Conservation (phyloP, 805 yeast species). For the Saccharomycopsis sp. region DNA sequence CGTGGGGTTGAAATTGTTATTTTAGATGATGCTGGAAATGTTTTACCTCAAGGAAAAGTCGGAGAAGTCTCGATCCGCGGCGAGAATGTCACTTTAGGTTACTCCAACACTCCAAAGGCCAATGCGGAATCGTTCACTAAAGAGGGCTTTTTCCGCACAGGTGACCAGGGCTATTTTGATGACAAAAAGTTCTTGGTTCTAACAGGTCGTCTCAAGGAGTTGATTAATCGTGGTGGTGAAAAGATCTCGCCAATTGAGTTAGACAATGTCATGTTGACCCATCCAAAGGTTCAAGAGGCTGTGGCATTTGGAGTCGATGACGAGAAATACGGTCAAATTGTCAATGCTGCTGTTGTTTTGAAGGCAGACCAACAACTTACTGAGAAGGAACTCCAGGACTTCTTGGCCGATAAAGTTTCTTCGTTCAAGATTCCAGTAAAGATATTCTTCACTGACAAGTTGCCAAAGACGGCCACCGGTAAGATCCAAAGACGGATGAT, state of each 20-base stretch:
- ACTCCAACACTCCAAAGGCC: conserved; percentile 65
- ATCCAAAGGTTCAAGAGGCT: conserved; percentile 61
- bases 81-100: conserved; percentile 62
- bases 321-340: conserved; percentile 63
- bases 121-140: conserved; percentile 58
- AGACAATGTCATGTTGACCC: conserved; percentile 52
- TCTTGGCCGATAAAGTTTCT: conserved; percentile 41
- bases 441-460: conserved; percentile 49
- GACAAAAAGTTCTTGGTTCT: conserved; percentile 50
- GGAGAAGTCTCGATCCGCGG: conserved; percentile 73
- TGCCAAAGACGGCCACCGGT: conserved; percentile 77
- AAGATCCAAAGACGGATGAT: conserved; percentile 65
- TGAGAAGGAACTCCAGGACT: conserved; percentile 40
- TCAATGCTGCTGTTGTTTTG: conserved; percentile 62
- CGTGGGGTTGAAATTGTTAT: conserved; percentile 61
- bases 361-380: conserved; percentile 34
- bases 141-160: conserved; percentile 63
- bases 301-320: conserved; percentile 66
- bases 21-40: conserved; percentile 41
- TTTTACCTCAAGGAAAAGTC: conserved; percentile 42
- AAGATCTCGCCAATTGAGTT: conserved; percentile 69
- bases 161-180: conserved; percentile 67
- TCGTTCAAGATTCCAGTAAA: conserved; percentile 55
- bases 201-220: conserved; percentile 68
- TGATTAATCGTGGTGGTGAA: conserved; percentile 74